These are phyloP conservation scores for Zostera marina DNA, from an alignment of 116 monocot species.

Conservation along the genomic window DNA sequence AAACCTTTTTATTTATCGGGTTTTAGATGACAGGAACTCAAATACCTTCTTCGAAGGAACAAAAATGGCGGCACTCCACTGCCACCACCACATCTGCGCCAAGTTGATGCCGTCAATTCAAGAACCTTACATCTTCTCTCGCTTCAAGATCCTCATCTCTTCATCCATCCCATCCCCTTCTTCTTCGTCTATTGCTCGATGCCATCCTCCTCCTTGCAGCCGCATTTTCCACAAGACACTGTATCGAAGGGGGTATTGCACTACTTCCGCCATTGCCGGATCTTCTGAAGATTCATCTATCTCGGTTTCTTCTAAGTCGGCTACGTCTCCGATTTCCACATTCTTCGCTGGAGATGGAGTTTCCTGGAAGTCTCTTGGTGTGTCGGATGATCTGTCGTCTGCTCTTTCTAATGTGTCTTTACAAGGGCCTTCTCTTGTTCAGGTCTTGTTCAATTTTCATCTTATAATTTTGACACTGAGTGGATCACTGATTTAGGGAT, in stretches of 20 bases:
- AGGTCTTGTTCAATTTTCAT: conserved; percentile 21
- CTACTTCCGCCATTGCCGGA: neutral
- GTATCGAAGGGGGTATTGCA: neutral
- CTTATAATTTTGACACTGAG: neutral
- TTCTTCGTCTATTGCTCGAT: neutral
- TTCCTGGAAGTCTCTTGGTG: conserved; percentile 62
- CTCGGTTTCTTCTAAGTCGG: neutral
- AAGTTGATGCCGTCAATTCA: neutral
- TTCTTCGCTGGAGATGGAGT: conserved; percentile 63
- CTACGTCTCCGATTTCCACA: neutral
- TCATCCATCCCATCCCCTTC: neutral
- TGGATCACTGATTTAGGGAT: too few species aligned
- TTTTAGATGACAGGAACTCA: too few species aligned
- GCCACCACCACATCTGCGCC: conserved; percentile 3
- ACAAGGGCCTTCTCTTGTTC: conserved; percentile 54
- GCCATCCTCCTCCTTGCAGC: neutral
- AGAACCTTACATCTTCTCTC: conserved; percentile 1
- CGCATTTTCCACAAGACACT: neutral
- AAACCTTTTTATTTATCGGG: too few species aligned
- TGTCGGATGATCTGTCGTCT: conserved; percentile 42
- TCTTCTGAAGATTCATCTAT: too few species aligned
- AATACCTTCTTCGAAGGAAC: neutral
- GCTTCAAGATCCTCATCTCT: conserved; percentile 1
- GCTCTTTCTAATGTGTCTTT: conserved; percentile 37
- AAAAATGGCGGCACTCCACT: conserved; percentile 2